Evolutionary conservation across 2,329 filamentous ascomycete species (phyloP).

Genomic region (Aspergillus latus): DNA sequence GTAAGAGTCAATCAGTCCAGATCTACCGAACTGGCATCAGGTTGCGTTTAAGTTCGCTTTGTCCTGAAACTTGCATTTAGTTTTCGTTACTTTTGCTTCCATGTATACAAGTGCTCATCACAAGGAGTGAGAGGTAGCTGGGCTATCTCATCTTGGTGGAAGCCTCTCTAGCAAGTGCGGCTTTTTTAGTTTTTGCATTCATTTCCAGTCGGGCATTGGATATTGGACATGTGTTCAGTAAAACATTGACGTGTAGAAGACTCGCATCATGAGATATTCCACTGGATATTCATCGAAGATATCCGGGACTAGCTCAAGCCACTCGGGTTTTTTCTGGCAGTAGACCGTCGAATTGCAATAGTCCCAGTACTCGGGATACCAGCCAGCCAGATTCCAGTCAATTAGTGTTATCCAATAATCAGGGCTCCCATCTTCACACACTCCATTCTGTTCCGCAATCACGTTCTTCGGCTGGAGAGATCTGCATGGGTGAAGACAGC

Average conservation of each 20-base stretch:
- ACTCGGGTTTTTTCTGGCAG: constrained; percentile 17
- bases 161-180: no score
- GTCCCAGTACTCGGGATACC: constrained; percentile 22
- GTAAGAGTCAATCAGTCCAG: no score
- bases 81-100: no score
- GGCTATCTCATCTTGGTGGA: no score
- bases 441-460: constrained; percentile 15
- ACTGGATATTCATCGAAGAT: constrained; percentile 18
- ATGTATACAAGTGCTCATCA: no score
- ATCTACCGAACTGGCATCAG: no score
- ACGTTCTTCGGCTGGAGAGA: constrained; percentile 21
- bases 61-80: no score
- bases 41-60: no score
- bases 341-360: constrained; percentile 20
- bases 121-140: no score
- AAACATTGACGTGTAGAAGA: constrained; percentile 10
- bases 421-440: constrained; percentile 5
- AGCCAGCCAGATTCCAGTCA: constrained; percentile 21
- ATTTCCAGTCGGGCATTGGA: no score
- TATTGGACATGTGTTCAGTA: neutral
- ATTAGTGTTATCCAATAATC: constrained; percentile 13
- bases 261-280: constrained; percentile 19
- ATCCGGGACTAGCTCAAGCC: constrained; percentile 19
- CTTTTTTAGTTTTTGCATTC: no score
- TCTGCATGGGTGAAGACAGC: constrained; percentile 20